A percentile compares a stretch with the other conserved stretches of the same genome.
These are phyloP conservation scores for Solanum bulbocastanum DNA, from an alignment of 257 asterid species.

Conservation along the genomic window DNA sequence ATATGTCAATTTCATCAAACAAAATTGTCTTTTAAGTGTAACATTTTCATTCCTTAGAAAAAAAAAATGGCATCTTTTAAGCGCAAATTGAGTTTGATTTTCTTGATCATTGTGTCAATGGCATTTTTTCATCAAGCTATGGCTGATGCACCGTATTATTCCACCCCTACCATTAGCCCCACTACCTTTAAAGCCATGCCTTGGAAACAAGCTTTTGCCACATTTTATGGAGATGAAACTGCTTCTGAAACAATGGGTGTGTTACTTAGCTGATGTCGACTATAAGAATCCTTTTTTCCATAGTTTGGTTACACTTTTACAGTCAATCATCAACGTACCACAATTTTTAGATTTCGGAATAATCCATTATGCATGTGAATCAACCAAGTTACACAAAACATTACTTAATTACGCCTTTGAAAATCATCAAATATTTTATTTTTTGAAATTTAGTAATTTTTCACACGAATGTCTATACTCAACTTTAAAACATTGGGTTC, in stretches of 20 bases:
- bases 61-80: slow-evolving; percentile 25
- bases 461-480: not conserved
- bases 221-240: slow-evolving; percentile 62
- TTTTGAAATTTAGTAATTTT: not conserved
- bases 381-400: not conserved
- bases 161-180: slow-evolving; percentile 1
- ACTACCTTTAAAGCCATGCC: slow-evolving; percentile 18
- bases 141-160: slow-evolving; percentile 20
- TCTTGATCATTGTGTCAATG: slow-evolving; percentile 15
- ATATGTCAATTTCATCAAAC: slow-evolving; percentile 10
- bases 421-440: not conserved
- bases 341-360: not conserved
- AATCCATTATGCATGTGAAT: not conserved
- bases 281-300: not conserved
- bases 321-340: not conserved
- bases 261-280: not conserved
- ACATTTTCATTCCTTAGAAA: not conserved
- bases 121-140: slow-evolving; percentile 2
- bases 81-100: slow-evolving; percentile 15
- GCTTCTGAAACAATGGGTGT: slow-evolving; percentile 54
- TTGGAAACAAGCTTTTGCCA: slow-evolving; percentile 53
- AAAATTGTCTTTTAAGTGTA: not conserved
- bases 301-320: not conserved
- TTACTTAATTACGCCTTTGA: not conserved
- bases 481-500: not conserved